Evolutionary conservation across 2,329 filamentous ascomycete genomes (phyloP).

Genomic region (Clonostachys rhizophaga): DNA sequence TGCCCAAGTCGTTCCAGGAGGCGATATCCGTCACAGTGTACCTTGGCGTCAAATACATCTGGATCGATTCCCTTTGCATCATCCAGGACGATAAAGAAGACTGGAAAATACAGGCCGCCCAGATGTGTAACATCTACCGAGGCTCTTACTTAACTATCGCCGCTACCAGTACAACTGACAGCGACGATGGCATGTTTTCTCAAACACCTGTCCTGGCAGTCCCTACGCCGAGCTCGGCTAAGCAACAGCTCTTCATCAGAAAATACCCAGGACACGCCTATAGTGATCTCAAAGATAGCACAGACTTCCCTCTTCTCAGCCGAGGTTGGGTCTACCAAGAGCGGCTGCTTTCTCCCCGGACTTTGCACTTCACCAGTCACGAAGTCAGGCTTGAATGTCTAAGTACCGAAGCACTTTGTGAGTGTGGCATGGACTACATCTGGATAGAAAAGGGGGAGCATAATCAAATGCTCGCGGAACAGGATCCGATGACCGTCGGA

Average conservation of each 20-base stretch:
- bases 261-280: not conserved
- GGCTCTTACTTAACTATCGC: slow-evolving; percentile 4
- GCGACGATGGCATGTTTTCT: not conserved
- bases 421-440: not conserved
- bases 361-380: not conserved
- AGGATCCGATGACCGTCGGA: not conserved
- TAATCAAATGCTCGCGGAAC: not conserved
- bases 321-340: not conserved
- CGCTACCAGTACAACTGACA: not conserved
- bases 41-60: slow-evolving; percentile 11
- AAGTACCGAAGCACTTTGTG: not conserved
- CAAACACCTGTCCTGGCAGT: not conserved
- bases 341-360: not conserved
- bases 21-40: slow-evolving; percentile 5
- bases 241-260: not conserved
- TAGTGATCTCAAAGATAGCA: not conserved
- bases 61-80: slow-evolving; percentile 18
- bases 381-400: not conserved
- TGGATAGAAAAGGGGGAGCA: not conserved
- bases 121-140: slow-evolving; percentile 10
- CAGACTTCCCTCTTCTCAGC: not conserved
- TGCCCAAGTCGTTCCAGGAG: slow-evolving; percentile 11
- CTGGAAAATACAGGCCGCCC: slow-evolving; percentile 7
- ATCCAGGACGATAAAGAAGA: slow-evolving; percentile 10
- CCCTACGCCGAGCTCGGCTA: not conserved